A percentile compares a stretch with the other conserved stretches of the same genome.
phyloP scores from a whole-genome alignment of 176 grass and related monocot species.

The barley (Hordeum vulgare) region DNA sequence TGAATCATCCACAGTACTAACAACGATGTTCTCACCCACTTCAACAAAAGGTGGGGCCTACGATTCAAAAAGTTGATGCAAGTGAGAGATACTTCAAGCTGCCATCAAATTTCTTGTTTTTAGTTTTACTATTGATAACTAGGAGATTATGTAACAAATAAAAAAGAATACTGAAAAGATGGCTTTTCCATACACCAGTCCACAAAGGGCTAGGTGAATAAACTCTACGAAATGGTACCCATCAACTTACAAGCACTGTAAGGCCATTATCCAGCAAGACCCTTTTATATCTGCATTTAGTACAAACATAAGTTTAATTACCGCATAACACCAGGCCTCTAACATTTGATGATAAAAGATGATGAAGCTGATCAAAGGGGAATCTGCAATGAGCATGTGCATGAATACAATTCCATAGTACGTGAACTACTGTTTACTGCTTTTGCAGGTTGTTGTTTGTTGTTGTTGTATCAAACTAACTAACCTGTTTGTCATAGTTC shows the following conservation, averaged over 20 bases:
- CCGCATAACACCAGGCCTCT: background rate
- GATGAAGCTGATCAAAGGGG: background rate
- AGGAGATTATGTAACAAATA: background rate
- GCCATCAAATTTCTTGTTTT: background rate
- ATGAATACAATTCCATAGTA: background rate
- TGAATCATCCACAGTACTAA: constrained; percentile 83
- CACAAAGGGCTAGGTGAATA: constrained; percentile 9
- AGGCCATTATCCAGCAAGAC: constrained; percentile 89
- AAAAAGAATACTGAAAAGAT: background rate
- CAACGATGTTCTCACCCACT: constrained; percentile 65
- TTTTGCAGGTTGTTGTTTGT: background rate
- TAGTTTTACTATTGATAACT: background rate
- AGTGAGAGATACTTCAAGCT: background rate
- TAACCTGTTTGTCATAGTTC: background rate
- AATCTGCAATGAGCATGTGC: background rate
- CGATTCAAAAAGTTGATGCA: constrained; percentile 12
- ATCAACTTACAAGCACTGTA: constrained; percentile 73
- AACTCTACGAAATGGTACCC: background rate
- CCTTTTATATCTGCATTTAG: constrained; percentile 83
- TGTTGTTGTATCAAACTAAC: background rate
- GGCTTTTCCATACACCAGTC: constrained; percentile 1
- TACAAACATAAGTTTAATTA: constrained; percentile 15
- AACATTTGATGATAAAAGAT: background rate
- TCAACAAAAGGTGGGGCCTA: constrained; percentile 87
- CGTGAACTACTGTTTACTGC: background rate